Base-by-base conservation (phyloP, 257 asterid species). In the Petunia secreta region DNA sequence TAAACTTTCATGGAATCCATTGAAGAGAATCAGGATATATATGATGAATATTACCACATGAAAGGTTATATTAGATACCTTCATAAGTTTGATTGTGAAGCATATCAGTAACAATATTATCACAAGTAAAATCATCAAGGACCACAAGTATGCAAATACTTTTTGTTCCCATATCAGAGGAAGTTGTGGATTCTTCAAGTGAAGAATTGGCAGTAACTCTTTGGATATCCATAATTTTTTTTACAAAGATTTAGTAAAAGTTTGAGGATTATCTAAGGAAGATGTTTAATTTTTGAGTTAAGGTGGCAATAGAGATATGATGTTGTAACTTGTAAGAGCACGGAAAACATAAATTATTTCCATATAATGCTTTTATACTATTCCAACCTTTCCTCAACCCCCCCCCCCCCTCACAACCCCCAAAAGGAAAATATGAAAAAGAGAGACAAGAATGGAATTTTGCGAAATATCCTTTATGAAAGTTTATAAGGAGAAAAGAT, bases 81-180 rank as follows among this genome's bases (percentile, higher is more conserved):
- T 88, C 82, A 82, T 89, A 76, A 75, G 74, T 80, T 84, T 89
- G 85, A 71, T 38, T 78, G 38, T 75, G 85, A 79, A 90, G 94
- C 90, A 94, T 82, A 83, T 89, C 81, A 4, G 81, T 15, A 41
- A 86, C 90, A 39, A 89, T 83, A 48, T 77, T 85, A 15, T 68
- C 83, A 83, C 90, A 88, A 39, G 83, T 79, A 57, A 59, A 67
- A 79, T 91, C 93, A 65, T 86, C 91, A 59, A 83, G 84, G 82
- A 82, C 87, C 57, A 89, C 82, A 59, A 91, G 83, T 77, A 94
- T 60, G 76, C 95, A 91, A 15, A 86, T 82, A 60, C 79, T 83
- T 87, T 83, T 80, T 43, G 82, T 85, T 84, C 67, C 87, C 77
- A 79, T 85, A 48, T 64, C 77, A 50, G 77, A 79, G 50, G 15